A percentile compares a stretch with the other conserved stretches of the same genome.
Evolutionary conservation across 129 eudicot species (phyloP).

Genomic region (Pulicaria dysenterica): DNA sequence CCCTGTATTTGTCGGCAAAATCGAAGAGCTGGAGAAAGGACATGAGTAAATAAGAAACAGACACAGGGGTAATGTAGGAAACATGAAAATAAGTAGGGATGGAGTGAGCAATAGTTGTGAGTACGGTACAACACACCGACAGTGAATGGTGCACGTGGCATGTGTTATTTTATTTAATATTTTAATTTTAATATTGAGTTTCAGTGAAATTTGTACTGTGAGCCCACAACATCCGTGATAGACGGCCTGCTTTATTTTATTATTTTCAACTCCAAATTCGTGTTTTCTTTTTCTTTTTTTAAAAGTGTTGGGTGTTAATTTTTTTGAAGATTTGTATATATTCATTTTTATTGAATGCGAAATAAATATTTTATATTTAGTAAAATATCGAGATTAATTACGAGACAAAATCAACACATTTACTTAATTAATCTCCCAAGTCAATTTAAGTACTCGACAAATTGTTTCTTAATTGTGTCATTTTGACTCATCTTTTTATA

Average conservation of each 20-base stretch:
- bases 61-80: constrained; percentile 24
- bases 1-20: constrained; percentile 96
- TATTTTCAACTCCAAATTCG: too few species aligned
- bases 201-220: constrained; percentile 22
- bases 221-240: constrained; percentile 46
- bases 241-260: constrained; percentile 24
- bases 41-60: neutral
- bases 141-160: constrained; percentile 32
- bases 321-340: too few species aligned
- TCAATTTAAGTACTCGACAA: neutral
- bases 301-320: too few species aligned
- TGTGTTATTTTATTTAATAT: neutral
- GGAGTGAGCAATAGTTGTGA: neutral
- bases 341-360: too few species aligned
- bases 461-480: constrained; percentile 12
- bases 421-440: neutral
- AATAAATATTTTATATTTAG: too few species aligned
- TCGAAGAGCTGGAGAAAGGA: constrained; percentile 66
- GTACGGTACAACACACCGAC: constrained; percentile 48
- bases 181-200: neutral
- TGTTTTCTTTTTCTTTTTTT: too few species aligned
- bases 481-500: neutral
- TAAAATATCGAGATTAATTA: neutral
- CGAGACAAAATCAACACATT: neutral
- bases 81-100: neutral